Percentiles rank a stretch among this genome's conserved stretches.
Evolutionary conservation across 352 stramenopile species (phyloP).

Genomic region (Pythium monospermum): DNA sequence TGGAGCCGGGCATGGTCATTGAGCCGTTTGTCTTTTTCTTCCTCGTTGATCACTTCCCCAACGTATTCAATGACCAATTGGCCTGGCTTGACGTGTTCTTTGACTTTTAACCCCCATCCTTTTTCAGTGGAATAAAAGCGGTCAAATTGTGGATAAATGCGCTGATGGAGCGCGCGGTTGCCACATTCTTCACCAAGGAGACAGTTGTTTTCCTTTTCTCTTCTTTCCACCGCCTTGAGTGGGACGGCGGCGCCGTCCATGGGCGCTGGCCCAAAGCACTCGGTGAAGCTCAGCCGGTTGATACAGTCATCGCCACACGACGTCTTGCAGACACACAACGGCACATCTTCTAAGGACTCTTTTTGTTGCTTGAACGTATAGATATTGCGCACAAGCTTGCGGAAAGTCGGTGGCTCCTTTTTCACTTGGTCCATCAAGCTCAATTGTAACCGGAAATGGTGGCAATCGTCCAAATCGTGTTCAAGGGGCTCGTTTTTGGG

Average conservation of each 20-base stretch:
- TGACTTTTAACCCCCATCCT: constrained; percentile 86
- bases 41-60: constrained; percentile 93
- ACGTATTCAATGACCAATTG: constrained; percentile 94
- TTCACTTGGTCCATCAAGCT: constrained; percentile 70
- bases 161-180: constrained; percentile 88
- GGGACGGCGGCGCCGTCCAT: constrained; percentile 40
- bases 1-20: constrained; percentile 78
- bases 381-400: constrained; percentile 69
- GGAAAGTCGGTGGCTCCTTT: constrained; percentile 68
- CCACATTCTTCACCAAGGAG: constrained; percentile 86
- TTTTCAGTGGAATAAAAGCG: constrained; percentile 84
- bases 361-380: constrained; percentile 86
- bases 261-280: constrained; percentile 85
- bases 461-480: constrained; percentile 40
- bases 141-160: constrained; percentile 65
- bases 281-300: constrained; percentile 89
- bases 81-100: constrained; percentile 76
- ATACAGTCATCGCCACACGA: constrained; percentile 91
- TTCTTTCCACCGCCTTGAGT: constrained; percentile 18
- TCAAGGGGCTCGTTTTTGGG: constrained; percentile 56
- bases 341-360: constrained; percentile 66
- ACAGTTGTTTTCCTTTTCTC: constrained; percentile 87
- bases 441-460: constrained; percentile 77
- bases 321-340: constrained; percentile 73
- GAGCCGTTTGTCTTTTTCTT: constrained; percentile 87